Percentiles rank a stretch among this genome's conserved stretches.
Conservation (phyloP, 176 grass and related monocot genomes). For the Saccharum spontaneum region DNA sequence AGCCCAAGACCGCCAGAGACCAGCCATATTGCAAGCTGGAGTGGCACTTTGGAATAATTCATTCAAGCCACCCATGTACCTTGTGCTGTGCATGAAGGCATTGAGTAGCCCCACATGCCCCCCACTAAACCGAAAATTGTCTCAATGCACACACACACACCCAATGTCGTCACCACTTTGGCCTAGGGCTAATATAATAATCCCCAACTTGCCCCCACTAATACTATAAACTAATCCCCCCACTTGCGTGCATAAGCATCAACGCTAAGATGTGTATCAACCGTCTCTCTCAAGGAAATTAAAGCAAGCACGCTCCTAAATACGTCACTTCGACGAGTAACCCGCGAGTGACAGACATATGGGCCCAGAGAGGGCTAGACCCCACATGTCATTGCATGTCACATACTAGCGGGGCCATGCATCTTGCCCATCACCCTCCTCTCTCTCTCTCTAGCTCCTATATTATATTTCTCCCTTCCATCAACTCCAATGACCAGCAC, state of each 20-base stretch:
- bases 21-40: constrained; percentile 48
- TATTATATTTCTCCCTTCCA: constrained; percentile 47
- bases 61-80: constrained; percentile 6
- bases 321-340: not conserved
- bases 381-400: constrained; percentile 11
- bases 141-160: constrained; percentile 33
- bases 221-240: constrained; percentile 37
- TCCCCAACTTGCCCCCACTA: constrained; percentile 34
- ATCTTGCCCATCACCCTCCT: not conserved
- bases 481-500: constrained; percentile 45
- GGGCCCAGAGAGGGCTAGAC: not conserved
- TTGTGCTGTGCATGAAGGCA: not conserved
- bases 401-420: not conserved
- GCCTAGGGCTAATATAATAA: constrained; percentile 49
- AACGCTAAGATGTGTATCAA: constrained; percentile 38
- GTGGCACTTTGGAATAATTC: constrained; percentile 39
- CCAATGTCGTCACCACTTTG: constrained; percentile 38
- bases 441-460: constrained; percentile 29
- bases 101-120: constrained; percentile 44
- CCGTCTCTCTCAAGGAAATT: constrained; percentile 29
- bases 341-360: not conserved
- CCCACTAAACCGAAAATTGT: constrained; percentile 32
- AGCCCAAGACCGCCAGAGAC: not conserved
- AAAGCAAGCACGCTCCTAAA: constrained; percentile 7
- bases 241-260: constrained; percentile 63